Percentiles rank a stretch among this genome's conserved stretches.
These are phyloP conservation scores for Lablab purpureus DNA, from an alignment of 306 rosid genomes.

Conservation along the genomic window DNA sequence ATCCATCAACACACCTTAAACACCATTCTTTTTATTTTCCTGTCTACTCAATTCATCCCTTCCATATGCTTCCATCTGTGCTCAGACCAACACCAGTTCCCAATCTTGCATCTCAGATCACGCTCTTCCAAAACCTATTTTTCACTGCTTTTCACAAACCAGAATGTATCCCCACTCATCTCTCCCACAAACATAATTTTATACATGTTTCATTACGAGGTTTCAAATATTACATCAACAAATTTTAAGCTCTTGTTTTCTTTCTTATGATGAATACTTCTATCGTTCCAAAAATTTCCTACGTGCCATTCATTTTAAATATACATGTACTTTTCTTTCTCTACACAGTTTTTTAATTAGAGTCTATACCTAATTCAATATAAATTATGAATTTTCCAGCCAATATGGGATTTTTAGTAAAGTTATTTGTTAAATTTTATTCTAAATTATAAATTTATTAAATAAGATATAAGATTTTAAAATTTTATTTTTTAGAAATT, in stretches of 20 bases:
- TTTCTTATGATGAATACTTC: background rate
- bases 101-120: background rate
- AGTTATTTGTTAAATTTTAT: too few relatives aligned
- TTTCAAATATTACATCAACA: background rate
- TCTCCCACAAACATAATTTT: background rate
- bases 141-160: slow-evolving; percentile 4
- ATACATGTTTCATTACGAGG: background rate
- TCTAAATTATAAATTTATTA: too few relatives aligned
- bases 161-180: too few relatives aligned
- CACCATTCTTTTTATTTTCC: background rate
- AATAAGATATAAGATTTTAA: too few relatives aligned
- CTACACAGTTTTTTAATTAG: too few relatives aligned
- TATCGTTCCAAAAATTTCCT: background rate
- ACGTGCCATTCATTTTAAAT: background rate
- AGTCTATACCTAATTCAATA: too few relatives aligned
- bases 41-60: background rate
- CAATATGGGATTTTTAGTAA: too few relatives aligned
- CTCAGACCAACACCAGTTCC: background rate
- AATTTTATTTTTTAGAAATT: too few relatives aligned
- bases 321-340: too few relatives aligned
- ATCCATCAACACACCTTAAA: too few relatives aligned
- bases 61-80: background rate
- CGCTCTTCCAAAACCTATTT: background rate
- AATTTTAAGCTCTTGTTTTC: background rate
- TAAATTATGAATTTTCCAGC: too few relatives aligned